Evolutionary conservation across 2,329 filamentous ascomycete genomes (phyloP).

Genomic region (Cucurbitaria berberidis): DNA sequence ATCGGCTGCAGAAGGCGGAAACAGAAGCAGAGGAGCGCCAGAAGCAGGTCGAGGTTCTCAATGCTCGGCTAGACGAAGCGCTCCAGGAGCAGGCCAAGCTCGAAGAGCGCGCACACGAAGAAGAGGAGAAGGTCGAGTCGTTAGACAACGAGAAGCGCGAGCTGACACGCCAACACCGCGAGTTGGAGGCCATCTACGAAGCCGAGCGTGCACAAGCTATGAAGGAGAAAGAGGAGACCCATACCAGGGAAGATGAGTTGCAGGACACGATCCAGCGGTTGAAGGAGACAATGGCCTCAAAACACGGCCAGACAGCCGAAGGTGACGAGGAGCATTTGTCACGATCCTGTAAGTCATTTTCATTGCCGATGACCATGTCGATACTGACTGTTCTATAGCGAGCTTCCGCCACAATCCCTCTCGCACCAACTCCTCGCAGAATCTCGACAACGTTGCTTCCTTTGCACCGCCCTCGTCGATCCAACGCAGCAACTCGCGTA

Average conservation of each 20-base stretch:
- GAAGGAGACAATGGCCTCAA: conserved; percentile 85
- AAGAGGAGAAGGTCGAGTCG: conserved; percentile 80
- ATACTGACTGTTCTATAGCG: conserved; percentile 40
- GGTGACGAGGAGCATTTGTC: conserved; percentile 60
- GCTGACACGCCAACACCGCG: conserved; percentile 79
- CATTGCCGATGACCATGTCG: background rate
- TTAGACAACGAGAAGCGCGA: conserved; percentile 87
- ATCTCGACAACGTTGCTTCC: conserved; percentile 76
- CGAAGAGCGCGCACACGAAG: conserved; percentile 87
- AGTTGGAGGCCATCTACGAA: conserved; percentile 93
- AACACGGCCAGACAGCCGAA: conserved; percentile 62
- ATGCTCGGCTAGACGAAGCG: conserved; percentile 84
- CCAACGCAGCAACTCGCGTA: conserved; percentile 85
- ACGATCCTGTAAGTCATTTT: conserved; percentile 55
- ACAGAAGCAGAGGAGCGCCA: conserved; percentile 76
- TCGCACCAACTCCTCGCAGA: conserved; percentile 62
- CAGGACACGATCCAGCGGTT: conserved; percentile 87
- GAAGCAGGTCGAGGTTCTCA: conserved; percentile 84
- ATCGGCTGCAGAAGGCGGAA: conserved; percentile 82
- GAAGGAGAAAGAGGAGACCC: conserved; percentile 90
- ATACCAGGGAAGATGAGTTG: conserved; percentile 85
- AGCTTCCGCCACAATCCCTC: conserved; percentile 54
- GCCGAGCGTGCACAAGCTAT: conserved; percentile 84
- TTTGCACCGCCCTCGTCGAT: conserved; percentile 87
- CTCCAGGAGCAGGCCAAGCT: conserved; percentile 81